These are phyloP conservation scores for Salvia splendens DNA, from an alignment of 257 asterid species.

Conservation along the genomic window DNA sequence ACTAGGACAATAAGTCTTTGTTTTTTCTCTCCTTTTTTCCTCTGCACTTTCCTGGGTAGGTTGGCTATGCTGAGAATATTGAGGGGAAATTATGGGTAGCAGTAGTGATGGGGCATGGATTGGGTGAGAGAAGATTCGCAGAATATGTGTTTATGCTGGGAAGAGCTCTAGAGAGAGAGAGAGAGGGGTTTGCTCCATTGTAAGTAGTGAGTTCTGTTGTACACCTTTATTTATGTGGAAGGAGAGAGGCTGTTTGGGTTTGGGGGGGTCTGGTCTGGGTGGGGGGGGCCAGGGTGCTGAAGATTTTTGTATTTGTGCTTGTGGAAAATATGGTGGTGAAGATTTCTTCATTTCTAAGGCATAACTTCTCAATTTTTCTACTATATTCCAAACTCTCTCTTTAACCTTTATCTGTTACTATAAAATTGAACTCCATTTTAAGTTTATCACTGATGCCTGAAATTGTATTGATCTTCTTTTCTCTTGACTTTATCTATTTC, in stretches of 20 bases:
- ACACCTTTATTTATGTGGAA: not conserved
- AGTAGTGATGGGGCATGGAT: conserved; percentile 27
- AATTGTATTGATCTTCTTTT: too few relatives aligned
- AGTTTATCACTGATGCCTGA: too few relatives aligned
- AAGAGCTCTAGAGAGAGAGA: conserved; percentile 16
- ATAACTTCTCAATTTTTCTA: not conserved
- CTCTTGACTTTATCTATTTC: too few relatives aligned
- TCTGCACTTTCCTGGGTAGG: conserved; percentile 37
- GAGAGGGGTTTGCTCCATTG: not conserved
- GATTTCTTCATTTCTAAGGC: too few relatives aligned
- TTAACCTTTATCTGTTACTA: too few relatives aligned
- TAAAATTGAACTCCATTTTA: too few relatives aligned
- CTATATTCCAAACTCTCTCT: not conserved
- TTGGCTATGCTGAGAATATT: conserved; percentile 36
- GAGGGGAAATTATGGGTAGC: conserved; percentile 9
- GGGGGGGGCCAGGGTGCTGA: not conserved
- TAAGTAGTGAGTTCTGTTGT: conserved; percentile 30
- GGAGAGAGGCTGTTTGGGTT: not conserved
- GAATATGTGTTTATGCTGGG: conserved; percentile 52
- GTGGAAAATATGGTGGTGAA: conserved; percentile 38
- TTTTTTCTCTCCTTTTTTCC: not conserved
- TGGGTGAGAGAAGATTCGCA: conserved; percentile 55
- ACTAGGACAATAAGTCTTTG: conserved; percentile 17
- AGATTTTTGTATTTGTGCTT: conserved; percentile 26
- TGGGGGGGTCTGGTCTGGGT: too few relatives aligned